Percentiles rank a stretch among this genome's conserved stretches.
These are phyloP conservation scores for Monosporascus ibericus DNA, from an alignment of 2,329 filamentous ascomycete genomes.

Conservation along the genomic window DNA sequence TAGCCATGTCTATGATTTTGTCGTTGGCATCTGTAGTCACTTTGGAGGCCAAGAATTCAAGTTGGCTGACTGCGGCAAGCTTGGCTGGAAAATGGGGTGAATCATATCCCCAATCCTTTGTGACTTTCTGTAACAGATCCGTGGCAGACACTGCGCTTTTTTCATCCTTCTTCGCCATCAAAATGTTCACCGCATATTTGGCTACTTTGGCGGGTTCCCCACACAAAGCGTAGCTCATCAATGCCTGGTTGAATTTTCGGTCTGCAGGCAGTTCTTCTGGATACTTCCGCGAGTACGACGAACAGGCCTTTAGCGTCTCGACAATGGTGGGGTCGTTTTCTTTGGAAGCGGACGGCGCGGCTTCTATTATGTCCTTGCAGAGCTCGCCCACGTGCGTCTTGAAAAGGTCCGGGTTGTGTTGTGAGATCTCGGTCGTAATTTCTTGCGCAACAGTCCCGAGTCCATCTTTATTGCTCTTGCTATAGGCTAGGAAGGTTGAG, in stretches of 20 bases:
- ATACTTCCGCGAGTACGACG: conserved; percentile 82
- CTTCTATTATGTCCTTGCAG: conserved; percentile 76
- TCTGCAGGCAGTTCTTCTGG: conserved; percentile 77
- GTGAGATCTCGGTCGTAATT: conserved; percentile 86
- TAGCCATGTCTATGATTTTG: conserved; percentile 70
- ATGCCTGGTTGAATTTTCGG: conserved; percentile 71
- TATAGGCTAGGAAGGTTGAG: conserved; percentile 80
- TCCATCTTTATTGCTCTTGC: conserved; percentile 74
- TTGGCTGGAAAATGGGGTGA: conserved; percentile 69
- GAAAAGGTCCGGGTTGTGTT: conserved; percentile 82
- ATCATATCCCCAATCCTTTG: conserved; percentile 68
- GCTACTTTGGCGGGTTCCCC: conserved; percentile 76
- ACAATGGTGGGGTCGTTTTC: conserved; percentile 70
- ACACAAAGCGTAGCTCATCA: conserved; percentile 77
- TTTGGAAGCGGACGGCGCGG: conserved; percentile 65
- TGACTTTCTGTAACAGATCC: conserved; percentile 71
- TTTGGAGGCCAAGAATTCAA: conserved; percentile 68
- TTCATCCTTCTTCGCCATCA: conserved; percentile 68
- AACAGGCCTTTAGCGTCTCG: conserved; percentile 88
- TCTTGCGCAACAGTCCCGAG: conserved; percentile 78
- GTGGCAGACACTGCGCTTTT: conserved; percentile 78
- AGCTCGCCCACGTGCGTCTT: conserved; percentile 89
- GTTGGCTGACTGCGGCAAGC: conserved; percentile 64
- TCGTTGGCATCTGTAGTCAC: conserved; percentile 69
- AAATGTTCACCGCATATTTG: conserved; percentile 89